Base-by-base conservation (phyloP, 192 early-diverging fungal species). In the Kappamyces sp. region DNA sequence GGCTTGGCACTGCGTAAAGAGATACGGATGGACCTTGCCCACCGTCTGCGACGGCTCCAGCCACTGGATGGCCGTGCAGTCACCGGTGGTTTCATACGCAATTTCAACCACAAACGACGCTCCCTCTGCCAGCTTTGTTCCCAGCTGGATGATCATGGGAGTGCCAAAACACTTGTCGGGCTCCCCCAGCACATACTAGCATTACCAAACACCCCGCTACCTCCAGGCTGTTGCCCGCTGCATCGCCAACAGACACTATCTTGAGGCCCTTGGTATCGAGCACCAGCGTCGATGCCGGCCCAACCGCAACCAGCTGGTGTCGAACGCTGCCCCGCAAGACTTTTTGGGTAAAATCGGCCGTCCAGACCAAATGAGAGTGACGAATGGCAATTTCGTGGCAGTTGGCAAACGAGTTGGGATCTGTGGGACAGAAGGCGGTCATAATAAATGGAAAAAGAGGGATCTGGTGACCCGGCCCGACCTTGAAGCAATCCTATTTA, bases 1-100 rank as follows among this genome's bases (percentile, higher is more conserved):
- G 38, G 81, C 68, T 51, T 99, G 89, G 75, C 97, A 94, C 71
- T 98, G 96, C 41, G 92, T 91, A 69, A 98, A 98, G 44, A 98
- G 72, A 67, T 98, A 99, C 15, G 97, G 97, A 60, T 91, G 77
- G 59, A 84, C 76, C 72, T 91, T 91, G 43, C 97, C 97, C 35
- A 90, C 82, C 4, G 97, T 99, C 74, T 97, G 97, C 61, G 79
- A 83, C 1, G 91, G 89, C 38, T 78, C 79, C 63, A 99, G 75
- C 76, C 92, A 99, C 77, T 98, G 94, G 15, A 89, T 74, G 31
- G 97, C 97, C 37, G 90, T 86, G 68, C 90, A 87, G 60, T 88
- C 74, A 46, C 76, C 63, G 1, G 89, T 89, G 39, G 94, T 97
- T 5, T 76, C 64, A 64, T 96, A 98, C 32, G 66, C 72, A 61